Evolutionary conservation across 805 yeast genomes (phyloP).

Genomic region (Schwanniomyces polymorphus): DNA sequence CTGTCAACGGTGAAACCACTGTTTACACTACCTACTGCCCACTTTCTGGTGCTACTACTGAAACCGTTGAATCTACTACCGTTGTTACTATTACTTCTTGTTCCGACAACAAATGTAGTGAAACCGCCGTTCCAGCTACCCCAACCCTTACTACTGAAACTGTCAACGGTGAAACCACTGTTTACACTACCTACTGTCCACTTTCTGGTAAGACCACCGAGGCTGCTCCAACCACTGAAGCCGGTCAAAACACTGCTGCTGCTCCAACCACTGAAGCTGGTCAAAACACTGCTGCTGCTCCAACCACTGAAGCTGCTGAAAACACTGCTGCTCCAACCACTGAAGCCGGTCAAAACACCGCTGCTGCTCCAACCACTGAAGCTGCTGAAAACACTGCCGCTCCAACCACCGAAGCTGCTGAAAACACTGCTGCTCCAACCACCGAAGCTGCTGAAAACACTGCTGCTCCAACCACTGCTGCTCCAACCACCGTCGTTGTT

Average conservation of each 20-base stretch:
- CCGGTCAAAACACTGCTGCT: no score
- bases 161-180: constrained; percentile 20
- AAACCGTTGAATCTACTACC: constrained; percentile 20
- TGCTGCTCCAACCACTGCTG: constrained; percentile 18
- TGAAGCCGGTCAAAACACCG: constrained; percentile 24
- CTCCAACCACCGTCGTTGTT: constrained; percentile 10
- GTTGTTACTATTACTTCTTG: constrained; percentile 34
- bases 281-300: constrained; percentile 9
- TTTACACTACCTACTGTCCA: constrained; percentile 42
- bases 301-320: constrained; percentile 16
- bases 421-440: constrained; percentile 20
- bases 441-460: constrained; percentile 25
- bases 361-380: constrained; percentile 26
- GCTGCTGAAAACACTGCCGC: constrained; percentile 39
- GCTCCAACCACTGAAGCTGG: constrained; percentile 15
- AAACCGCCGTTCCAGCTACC: constrained; percentile 28
- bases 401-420: constrained; percentile 24
- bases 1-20: constrained; percentile 6
- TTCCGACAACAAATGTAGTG: constrained; percentile 27
- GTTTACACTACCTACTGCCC: constrained; percentile 9
- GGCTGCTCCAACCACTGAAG: constrained; percentile 19
- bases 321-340: constrained; percentile 28
- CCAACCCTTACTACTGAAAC: constrained; percentile 26
- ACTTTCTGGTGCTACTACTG: constrained; percentile 22
- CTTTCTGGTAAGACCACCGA: constrained; percentile 25